Evolutionary conservation across 192 early-diverging fungal species (phyloP), one percentile per base, ranked within the genome.

Genomic region (Rhizoclosmatium sp.): DNA sequence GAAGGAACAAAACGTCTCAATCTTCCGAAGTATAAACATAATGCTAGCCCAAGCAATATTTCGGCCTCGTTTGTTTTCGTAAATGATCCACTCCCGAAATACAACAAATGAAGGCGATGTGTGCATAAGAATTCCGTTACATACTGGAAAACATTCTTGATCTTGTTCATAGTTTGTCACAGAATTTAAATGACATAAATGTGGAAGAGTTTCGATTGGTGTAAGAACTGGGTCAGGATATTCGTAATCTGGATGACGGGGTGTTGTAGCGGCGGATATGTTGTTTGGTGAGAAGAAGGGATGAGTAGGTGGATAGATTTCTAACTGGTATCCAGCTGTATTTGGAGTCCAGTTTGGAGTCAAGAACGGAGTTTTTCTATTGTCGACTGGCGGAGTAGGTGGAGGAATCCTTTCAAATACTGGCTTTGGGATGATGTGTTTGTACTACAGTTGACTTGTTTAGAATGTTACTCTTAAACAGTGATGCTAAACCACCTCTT

Each of bases 261-360:
- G 23, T 72, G 70, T 21, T 59, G 58, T 23, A 9, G 7, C 39
- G 7, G 31, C 49, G 19, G 23, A 47, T 54, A 9, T 40, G 21
- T 51, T 16, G 21, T 51, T 47, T 9, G 70, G 70, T 59, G 70
- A 72, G 54, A 72, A 72, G 39, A 72, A 72, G 3, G 70, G 70
- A 14, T 72, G 47, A 3, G 70, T 58, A 9, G 70, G 70, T 31
- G 70, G 70, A 44, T 72, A 72, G 7, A 72, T 40, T 16, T 47
- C 31, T 58, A 58, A n/a, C 39, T 72, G 70, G 39, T 72, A 72
- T 58, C 58, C 23, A 21, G n/a, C 70, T 19, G 70, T 72, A 39
- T 72, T 72, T 10, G 70, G 70, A 58, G 70, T 72, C 70, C 70
- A 72, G 7, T 72, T 72, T 14, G 70, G 70, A 12, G 70, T 72